Evolutionary conservation across 1,284 basidiomycete species (phyloP).

Genomic region (Cutaneotrichosporon arboriforme): DNA sequence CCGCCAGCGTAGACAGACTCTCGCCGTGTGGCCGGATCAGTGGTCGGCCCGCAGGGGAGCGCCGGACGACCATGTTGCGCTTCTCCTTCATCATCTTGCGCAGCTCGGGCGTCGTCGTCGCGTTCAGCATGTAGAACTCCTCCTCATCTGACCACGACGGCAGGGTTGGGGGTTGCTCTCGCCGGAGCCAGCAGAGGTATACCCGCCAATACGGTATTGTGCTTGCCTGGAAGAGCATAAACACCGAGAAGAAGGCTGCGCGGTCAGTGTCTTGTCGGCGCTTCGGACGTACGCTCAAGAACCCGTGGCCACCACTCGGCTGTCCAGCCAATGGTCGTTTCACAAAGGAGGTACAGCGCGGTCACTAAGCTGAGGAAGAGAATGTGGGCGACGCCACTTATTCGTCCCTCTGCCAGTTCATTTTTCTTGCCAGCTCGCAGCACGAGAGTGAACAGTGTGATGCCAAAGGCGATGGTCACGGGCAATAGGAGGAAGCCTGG

Average conservation of each 20-base stretch:
- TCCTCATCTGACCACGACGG: background rate
- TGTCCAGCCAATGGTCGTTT: constrained; percentile 19
- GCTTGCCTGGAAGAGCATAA: background rate
- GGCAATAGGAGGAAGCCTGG: background rate
- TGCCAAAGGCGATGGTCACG: background rate
- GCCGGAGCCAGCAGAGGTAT: background rate
- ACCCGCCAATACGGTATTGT: background rate
- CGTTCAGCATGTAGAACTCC: too few species aligned
- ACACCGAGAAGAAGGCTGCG: background rate
- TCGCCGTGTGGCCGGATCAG: too few species aligned
- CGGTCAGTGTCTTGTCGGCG: background rate
- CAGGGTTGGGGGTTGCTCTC: background rate
- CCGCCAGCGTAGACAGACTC: too few species aligned
- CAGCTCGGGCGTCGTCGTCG: too few species aligned
- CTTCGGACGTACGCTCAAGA: constrained; percentile 15
- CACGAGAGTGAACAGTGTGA: background rate
- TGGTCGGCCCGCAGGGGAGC: too few species aligned
- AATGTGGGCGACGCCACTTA: background rate
- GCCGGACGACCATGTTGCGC: too few species aligned
- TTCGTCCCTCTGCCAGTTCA: constrained; percentile 2
- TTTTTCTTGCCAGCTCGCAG: background rate
- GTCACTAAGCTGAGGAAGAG: background rate
- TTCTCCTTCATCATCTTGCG: too few species aligned
- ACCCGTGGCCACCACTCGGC: constrained; percentile 18
- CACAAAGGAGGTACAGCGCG: constrained; percentile 15